Base-by-base conservation (phyloP, 352 stramenopile genomes). In the Phytophthora pisi region DNA sequence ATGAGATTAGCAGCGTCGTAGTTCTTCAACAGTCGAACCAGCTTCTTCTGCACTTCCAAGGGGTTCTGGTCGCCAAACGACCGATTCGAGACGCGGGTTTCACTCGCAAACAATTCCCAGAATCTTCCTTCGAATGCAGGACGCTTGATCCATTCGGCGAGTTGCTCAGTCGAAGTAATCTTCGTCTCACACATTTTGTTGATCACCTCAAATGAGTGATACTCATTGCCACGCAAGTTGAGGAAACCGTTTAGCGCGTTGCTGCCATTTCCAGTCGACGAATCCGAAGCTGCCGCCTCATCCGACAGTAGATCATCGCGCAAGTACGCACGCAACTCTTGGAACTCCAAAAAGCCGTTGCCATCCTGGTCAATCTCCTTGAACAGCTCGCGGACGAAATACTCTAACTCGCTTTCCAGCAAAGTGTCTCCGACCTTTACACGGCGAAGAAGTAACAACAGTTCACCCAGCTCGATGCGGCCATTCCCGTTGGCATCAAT, bases 331-430 rank as follows among this genome's bases (percentile, higher is more conserved):
- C 97, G 76, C 52, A 99, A 96, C 64, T 98, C 95, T 31, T 98
- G 92, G 66, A 99, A 99, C 69, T 98, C 95, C 26, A 98, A 90
- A 51, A 88, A 89, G 0, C 96, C 93, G 18, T 85, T 93, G 5
- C 80, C 84, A 62, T 98, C 91, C 58, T 96, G 94, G 65, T 98
- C 95, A 61, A 98, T 98, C 56, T 97, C 92, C 38, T 89, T 85
- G 50, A 91, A 91, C n/a, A 93, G 50, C 23, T 81, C 77, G 42
- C 77, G 74, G 28, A 86, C 83, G 30, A 93, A 88, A 38, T 88
- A 75, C 49, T 89, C 73, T 24, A 93, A 61, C 46, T 93, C 84
- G 28, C 74, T 81, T 69, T 88, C 78, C 5, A 93, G 59, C 18
- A 93, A 64, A 7, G 78, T 84, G 30, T 88, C 79, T 6, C 82